Conservation (phyloP, 2,329 filamentous ascomycete species). For the Arthroderma sp. region DNA sequence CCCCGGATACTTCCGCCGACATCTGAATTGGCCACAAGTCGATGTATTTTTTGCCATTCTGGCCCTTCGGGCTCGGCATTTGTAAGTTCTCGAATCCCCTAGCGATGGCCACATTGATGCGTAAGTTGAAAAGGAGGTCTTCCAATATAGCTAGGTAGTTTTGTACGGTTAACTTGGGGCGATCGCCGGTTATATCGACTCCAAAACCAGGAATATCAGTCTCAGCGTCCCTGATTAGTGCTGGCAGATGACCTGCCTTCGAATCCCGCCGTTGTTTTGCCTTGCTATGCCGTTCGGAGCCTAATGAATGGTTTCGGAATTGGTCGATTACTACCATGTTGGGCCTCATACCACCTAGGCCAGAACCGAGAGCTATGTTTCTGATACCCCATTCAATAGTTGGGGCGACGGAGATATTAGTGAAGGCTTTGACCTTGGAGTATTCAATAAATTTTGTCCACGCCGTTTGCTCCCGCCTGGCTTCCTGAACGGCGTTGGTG, state of each 20-base stretch:
- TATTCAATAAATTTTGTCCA: slow-evolving; percentile 84
- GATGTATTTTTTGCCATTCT: slow-evolving; percentile 60
- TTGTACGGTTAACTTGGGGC: slow-evolving; percentile 36
- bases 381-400: slow-evolving; percentile 72
- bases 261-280: slow-evolving; percentile 8
- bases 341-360: slow-evolving; percentile 74
- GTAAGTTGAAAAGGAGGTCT: slow-evolving; percentile 62
- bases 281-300: slow-evolving; percentile 29
- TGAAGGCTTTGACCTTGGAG: slow-evolving; percentile 76
- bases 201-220: not conserved
- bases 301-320: slow-evolving; percentile 47
- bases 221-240: not conserved
- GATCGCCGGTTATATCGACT: slow-evolving; percentile 2
- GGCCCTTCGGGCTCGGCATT: slow-evolving; percentile 48
- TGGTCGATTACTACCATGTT: slow-evolving; percentile 78
- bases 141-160: slow-evolving; percentile 75
- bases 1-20: slow-evolving; percentile 65
- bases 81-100: slow-evolving; percentile 69
- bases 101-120: slow-evolving; percentile 73
- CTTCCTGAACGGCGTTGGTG: slow-evolving; percentile 62
- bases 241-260: slow-evolving; percentile 8
- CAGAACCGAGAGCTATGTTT: slow-evolving; percentile 69
- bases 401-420: slow-evolving; percentile 73
- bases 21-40: slow-evolving; percentile 90
- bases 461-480: slow-evolving; percentile 62